Evolutionary conservation across 345 rosid genomes (phyloP).

Genomic region (Excoecaria agallocha): DNA sequence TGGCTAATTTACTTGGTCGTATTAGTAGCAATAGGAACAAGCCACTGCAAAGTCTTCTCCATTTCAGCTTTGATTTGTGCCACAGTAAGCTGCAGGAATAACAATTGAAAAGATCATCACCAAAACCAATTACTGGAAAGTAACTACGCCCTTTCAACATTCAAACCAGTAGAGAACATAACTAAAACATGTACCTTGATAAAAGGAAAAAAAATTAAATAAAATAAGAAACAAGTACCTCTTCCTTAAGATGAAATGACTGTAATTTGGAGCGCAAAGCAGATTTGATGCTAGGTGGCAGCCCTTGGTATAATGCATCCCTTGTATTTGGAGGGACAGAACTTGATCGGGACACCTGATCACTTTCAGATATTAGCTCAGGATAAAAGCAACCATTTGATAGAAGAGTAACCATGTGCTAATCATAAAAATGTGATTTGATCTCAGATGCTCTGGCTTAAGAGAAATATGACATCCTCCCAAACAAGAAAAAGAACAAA

Average conservation of each 20-base stretch:
- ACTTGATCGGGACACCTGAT: constrained; percentile 89
- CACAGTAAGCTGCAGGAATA: constrained; percentile 60
- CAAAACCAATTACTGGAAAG: neutral
- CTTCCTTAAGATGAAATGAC: constrained; percentile 68
- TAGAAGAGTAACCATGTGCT: neutral
- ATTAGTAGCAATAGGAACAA: constrained; percentile 86
- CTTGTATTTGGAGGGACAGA: constrained; percentile 89
- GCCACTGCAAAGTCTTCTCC: constrained; percentile 96
- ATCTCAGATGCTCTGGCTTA: neutral
- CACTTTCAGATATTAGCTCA: constrained; percentile 17
- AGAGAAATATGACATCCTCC: neutral
- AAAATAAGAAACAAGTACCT: constrained; percentile 40
- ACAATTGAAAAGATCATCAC: constrained; percentile 8
- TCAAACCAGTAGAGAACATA: neutral
- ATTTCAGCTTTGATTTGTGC: constrained; percentile 86
- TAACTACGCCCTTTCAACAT: neutral
- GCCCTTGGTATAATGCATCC: constrained; percentile 93
- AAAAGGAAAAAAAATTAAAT: neutral
- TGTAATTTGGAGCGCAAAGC: constrained; percentile 72
- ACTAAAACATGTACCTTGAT: neutral
- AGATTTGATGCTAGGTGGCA: constrained; percentile 83
- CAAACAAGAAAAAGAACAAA: neutral
- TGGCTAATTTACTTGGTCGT: constrained; percentile 73
- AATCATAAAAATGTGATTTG: neutral
- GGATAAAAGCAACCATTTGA: neutral